These are phyloP conservation scores for Geopyxis carbonaria DNA, from an alignment of 495 filamentous ascomycete species.

Conservation along the genomic window DNA sequence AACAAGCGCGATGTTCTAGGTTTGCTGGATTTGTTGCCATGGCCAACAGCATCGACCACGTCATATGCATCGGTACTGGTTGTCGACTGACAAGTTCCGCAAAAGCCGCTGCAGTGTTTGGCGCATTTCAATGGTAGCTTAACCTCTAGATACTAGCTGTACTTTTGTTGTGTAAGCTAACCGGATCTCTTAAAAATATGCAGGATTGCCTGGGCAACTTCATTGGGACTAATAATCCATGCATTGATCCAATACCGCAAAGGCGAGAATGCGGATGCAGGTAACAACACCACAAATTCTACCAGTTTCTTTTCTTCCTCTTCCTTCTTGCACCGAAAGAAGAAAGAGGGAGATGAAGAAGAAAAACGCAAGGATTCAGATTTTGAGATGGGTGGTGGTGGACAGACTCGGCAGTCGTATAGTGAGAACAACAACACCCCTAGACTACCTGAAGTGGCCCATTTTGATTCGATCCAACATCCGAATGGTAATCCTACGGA, in stretches of 20 bases:
- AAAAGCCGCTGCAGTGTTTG: constrained; percentile 20
- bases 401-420: constrained; percentile 1
- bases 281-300: too few species aligned
- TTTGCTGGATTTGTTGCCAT: constrained; percentile 24
- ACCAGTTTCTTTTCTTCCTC: too few species aligned
- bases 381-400: constrained; percentile 20
- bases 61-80: constrained; percentile 7
- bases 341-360: constrained; percentile 6
- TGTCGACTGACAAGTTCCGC: constrained; percentile 10
- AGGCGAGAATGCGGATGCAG: constrained; percentile 13
- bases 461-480: too few species aligned
- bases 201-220: constrained; percentile 19
- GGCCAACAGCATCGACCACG: constrained; percentile 10
- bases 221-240: constrained; percentile 19
- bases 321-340: constrained; percentile 12
- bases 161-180: too few species aligned
- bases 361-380: constrained; percentile 12
- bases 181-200: neutral
- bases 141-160: too few species aligned
- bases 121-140: constrained; percentile 23
- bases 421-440: too few species aligned
- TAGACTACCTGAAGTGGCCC: too few species aligned
- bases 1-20: constrained; percentile 12
- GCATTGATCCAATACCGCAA: constrained; percentile 22
- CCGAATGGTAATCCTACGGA: too few species aligned